Conservation (phyloP, 768 basidiomycete genomes). For the Trichaptum fuscoviolaceum region DNA sequence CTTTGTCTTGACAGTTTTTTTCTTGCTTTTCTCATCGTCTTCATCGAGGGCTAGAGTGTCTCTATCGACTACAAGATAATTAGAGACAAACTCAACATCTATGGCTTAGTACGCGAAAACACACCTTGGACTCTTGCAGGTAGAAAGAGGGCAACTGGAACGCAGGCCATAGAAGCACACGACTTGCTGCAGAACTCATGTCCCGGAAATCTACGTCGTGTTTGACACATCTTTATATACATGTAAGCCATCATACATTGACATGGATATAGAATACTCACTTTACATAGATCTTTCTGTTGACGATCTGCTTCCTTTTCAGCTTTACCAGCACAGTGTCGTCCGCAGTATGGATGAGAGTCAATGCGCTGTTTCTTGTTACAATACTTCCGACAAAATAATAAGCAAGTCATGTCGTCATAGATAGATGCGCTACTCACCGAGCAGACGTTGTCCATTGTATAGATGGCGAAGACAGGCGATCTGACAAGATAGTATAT, state of each 20-base stretch:
- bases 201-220: neutral
- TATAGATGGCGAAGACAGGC: neutral
- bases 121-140: too few relatives aligned
- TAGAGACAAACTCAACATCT: neutral
- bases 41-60: neutral
- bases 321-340: neutral
- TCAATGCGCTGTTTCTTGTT: neutral
- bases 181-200: neutral
- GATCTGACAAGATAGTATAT: neutral
- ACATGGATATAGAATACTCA: neutral
- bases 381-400: neutral
- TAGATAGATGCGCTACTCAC: neutral
- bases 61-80: neutral
- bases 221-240: neutral
- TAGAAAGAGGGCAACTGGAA: neutral
- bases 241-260: neutral
- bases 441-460: neutral
- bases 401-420: neutral
- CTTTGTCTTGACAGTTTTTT: neutral
- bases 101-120: neutral
- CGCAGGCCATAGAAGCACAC: neutral
- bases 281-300: neutral
- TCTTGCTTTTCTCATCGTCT: neutral
- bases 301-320: neutral
- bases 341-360: neutral